Conservation (phyloP, 495 filamentous ascomycete species). For the Talaromyces borbonicus region DNA sequence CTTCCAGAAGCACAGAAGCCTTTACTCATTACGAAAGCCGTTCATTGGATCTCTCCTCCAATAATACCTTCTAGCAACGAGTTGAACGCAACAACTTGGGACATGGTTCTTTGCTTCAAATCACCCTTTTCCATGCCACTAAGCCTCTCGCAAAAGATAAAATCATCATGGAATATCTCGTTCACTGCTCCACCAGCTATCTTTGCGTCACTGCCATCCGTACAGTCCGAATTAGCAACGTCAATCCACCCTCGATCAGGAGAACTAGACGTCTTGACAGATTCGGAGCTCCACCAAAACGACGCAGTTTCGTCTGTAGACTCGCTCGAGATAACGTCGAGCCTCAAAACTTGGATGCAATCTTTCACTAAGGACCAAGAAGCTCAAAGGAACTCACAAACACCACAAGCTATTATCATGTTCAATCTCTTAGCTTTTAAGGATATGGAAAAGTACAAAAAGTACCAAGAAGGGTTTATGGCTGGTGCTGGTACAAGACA, state of each 20-base stretch:
- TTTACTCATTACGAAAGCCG: background rate
- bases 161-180: background rate
- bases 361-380: background rate
- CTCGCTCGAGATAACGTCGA: background rate
- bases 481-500: conserved; percentile 1
- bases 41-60: conserved; percentile 5
- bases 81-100: background rate
- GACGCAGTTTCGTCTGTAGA: conserved; percentile 1
- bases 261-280: conserved; percentile 1
- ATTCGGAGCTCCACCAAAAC: background rate
- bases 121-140: background rate
- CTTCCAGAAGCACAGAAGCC: background rate
- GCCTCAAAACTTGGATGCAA: background rate
- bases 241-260: background rate
- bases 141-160: background rate
- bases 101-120: background rate
- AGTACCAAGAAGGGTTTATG: conserved; percentile 4
- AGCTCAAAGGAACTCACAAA: background rate
- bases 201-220: background rate
- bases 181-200: conserved; percentile 3
- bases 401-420: conserved; percentile 4
- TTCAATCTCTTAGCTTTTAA: conserved; percentile 6
- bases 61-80: background rate
- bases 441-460: conserved; percentile 2
- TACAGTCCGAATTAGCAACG: background rate